Evolutionary conservation across 192 early-diverging fungal genomes (phyloP), one percentile per base, ranked within the genome.

Genomic region (Chytriomyces sp.): DNA sequence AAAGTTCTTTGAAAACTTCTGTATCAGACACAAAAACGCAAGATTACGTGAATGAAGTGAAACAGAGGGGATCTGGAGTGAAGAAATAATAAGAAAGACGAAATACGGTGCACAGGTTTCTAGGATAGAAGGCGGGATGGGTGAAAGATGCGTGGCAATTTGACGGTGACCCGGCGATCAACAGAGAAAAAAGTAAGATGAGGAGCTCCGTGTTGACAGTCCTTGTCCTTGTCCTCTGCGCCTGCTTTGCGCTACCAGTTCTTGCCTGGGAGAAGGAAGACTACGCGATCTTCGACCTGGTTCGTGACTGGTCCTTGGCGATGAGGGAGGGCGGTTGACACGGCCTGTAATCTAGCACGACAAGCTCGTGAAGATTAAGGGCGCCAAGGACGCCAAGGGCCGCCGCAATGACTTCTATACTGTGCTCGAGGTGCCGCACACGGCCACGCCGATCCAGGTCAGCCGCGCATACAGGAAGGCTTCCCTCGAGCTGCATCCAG

Each of bases 251-350:
- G 12, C 7, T 56, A 31, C 57, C 26, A 33, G 65, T 28, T 19
- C 65, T 68, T 14, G 80, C 80, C 3, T 82, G 81, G 81, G 81
- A 82, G 34, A 56, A 82, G 64, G 75, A 75, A 34, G 81, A 83
- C 61, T 76, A 55, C 71, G 63, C 75, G 53, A 64, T 83, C 65
- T 80, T 80, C 74, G 78, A 80, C 55, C 70, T 83, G 70, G 80
- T 80, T 19, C 25, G 77, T 37, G 32, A 39, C 19, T 62, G 19
- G 12, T n/a, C 59, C 2, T 37, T 12, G 8, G 6, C 34, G 0
- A 0, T 39, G 10, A 8, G 30, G 4, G 0, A 7, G 10, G 12
- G 19, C 59, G 7, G 31, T 37, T 37, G 19, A n/a, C 17, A 14
- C 10, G 7, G 14, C 8, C 59, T 62, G 28, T 10, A 28, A 66